Conservation (phyloP, 257 asterid species). For the Fraxinus americana region DNA sequence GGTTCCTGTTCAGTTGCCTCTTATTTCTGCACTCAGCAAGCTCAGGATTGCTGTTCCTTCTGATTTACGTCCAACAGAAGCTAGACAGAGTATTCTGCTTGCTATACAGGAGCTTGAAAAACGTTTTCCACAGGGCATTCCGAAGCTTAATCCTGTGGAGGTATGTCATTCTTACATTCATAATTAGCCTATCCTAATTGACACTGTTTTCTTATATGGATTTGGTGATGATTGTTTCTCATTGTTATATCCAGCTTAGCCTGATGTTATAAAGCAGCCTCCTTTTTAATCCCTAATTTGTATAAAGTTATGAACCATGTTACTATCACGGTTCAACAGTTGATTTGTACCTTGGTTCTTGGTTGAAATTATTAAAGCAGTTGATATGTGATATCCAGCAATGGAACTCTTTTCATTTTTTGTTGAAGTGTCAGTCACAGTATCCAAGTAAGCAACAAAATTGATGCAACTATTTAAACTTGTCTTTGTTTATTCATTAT, state of each 20-base stretch:
- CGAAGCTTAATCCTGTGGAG: conserved; percentile 90
- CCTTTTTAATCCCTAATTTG: conserved; percentile 11
- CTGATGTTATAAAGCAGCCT: conserved; percentile 1
- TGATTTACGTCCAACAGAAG: conserved; percentile 91
- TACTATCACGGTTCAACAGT: conserved; percentile 2
- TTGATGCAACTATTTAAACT: conserved; percentile 12
- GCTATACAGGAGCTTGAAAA: conserved; percentile 87
- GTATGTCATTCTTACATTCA: conserved; percentile 38
- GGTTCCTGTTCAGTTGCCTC: conserved; percentile 96
- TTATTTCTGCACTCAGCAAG: conserved; percentile 86
- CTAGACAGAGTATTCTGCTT: conserved; percentile 79
- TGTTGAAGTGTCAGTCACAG: not conserved
- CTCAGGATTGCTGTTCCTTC: conserved; percentile 80
- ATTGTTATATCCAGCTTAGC: conserved; percentile 10
- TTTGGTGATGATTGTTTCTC: conserved; percentile 7
- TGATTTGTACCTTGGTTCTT: not conserved
- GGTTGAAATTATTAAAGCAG: not conserved
- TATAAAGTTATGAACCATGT: not conserved
- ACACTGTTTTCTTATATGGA: conserved; percentile 14
- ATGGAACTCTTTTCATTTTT: not conserved
- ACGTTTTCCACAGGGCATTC: conserved; percentile 90
- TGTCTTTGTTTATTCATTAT: not conserved
- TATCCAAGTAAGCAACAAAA: conserved; percentile 3
- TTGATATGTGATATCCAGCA: not conserved
- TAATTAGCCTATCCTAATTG: conserved; percentile 18